Conservation (phyloP, 2,329 filamentous ascomycete genomes). For the Endoconidiophora laricicola region DNA sequence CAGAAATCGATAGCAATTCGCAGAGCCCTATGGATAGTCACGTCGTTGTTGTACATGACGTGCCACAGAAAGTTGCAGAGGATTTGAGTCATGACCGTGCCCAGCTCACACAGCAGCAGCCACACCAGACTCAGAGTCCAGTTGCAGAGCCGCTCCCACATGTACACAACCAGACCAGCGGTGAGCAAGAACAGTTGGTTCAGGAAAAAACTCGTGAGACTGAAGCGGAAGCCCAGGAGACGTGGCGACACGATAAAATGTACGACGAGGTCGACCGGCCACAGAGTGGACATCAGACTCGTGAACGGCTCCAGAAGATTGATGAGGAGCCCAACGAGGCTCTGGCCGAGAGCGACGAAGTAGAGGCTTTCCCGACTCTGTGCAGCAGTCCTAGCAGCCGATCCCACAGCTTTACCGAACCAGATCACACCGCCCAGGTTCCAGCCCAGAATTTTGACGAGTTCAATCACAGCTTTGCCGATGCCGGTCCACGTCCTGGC, state of each 20-base stretch:
- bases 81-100: too few species aligned
- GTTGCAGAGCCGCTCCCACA: not conserved
- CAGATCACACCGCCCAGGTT: too few species aligned
- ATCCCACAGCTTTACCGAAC: too few species aligned
- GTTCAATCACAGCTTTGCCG: too few species aligned
- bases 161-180: not conserved
- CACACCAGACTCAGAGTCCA: not conserved
- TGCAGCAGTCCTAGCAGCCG: too few species aligned
- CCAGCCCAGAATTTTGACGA: too few species aligned
- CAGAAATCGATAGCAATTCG: too few species aligned
- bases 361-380: not conserved
- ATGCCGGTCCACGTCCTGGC: too few species aligned
- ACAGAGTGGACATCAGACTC: constrained; percentile 2
- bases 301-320: constrained; percentile 11
- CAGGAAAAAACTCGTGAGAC: not conserved
- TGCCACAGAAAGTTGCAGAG: too few species aligned
- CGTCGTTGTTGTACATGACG: too few species aligned
- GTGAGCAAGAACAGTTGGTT: not conserved
- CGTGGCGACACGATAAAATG: constrained; percentile 3
- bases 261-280: constrained; percentile 5
- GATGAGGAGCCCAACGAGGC: constrained; percentile 9
- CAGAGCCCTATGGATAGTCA: too few species aligned
- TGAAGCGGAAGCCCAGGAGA: not conserved
- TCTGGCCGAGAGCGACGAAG: not conserved
- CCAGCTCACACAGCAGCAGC: not conserved